Base-by-base conservation (phyloP, 441 rosid species). In the Flueggea neowawraea region DNA sequence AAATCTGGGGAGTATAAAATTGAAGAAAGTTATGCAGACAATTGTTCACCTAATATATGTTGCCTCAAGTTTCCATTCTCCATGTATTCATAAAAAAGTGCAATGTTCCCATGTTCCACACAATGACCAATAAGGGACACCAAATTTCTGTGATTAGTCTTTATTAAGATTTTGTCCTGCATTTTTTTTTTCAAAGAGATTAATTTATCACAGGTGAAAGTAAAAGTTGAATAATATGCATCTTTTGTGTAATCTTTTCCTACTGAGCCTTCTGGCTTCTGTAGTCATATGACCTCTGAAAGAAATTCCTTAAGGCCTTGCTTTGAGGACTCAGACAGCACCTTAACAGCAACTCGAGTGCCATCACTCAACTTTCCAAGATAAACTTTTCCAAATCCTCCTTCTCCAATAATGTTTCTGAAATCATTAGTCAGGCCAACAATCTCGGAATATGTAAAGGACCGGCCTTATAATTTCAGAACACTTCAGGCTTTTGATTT, bases 251-350 rank as follows among this genome's bases (percentile, higher is more conserved):
- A 6, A 43, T 43, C 45, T 43, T 43, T 6, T 43, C 12, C 45
- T 6, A 11, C 8, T 6, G 12, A 43, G 8, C 45, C 45, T 11
- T 6, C 45, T 6, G 8, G 10, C 10, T 43, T 1, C 12, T 43
- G 28, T 22, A 22, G 28, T 22, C 12, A 13, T 48, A 43, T 47
- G 33, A 83, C 85, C 76, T 83, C 87, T 3, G 83, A 28, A 63
- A 66, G 63, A 52, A 83, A 83, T 64, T 83, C 82, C 69, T 76
- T 80, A 13, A 54, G 75, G n/a, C 88, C 83, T 60, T 80, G 81
- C 10, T 59, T 63, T 45, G 85, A 83, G 55, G 68, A 57, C 13
- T 65, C 64, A 13, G 81, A 78, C 2, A 83, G 78, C 44, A 78
- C 17, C 58, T 83, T 80, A 0, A 83, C 83, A 0, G 83, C 83